Evolutionary conservation across 495 filamentous ascomycete species (phyloP).

Genomic region (Friedmanniomyces simplex): DNA sequence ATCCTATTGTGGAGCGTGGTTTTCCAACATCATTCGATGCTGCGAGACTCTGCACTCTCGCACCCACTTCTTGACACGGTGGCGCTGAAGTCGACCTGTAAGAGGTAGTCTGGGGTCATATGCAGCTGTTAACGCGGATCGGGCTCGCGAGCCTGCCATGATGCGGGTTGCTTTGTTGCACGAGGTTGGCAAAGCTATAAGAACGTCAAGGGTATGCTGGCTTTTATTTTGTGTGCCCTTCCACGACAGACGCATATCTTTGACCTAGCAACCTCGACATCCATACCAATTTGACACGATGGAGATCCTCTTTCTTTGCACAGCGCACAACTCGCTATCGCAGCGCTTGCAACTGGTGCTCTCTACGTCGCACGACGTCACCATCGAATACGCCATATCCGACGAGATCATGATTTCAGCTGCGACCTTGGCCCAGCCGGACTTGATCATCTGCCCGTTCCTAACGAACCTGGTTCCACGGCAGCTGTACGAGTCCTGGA

Average conservation of each 20-base stretch:
- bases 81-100: background rate
- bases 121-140: background rate
- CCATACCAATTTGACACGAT: background rate
- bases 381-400: constrained; percentile 11
- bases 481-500: constrained; percentile 2
- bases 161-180: background rate
- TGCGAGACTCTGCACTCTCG: background rate
- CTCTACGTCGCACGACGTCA: constrained; percentile 4
- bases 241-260: background rate
- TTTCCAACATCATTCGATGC: background rate
- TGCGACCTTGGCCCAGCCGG: background rate
- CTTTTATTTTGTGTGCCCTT: background rate
- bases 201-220: background rate
- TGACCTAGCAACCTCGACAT: background rate
- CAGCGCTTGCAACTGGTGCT: constrained; percentile 10
- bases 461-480: constrained; percentile 7
- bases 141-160: background rate
- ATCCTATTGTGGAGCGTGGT: background rate
- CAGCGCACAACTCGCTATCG: constrained; percentile 14
- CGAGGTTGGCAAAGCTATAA: background rate
- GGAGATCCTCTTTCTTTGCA: constrained; percentile 15
- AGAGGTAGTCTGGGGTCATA: background rate
- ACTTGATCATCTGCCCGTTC: constrained; percentile 12
- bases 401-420: constrained; percentile 12
- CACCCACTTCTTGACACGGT: background rate